Conservation (phyloP, 2,329 filamentous ascomycete genomes). For the Phoma sp. region DNA sequence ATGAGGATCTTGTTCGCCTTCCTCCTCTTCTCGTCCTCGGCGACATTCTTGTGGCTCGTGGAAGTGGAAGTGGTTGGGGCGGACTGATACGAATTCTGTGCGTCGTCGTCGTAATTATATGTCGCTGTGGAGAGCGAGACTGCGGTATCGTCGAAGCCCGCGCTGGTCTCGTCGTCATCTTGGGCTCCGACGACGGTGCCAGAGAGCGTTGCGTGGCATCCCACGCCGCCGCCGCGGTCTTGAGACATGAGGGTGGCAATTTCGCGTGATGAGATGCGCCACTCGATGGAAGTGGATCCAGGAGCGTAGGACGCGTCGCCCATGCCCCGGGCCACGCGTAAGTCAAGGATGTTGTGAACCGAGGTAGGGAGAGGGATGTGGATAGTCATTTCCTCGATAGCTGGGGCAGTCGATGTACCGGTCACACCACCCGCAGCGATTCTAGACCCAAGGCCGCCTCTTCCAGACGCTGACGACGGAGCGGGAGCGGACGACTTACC, state of each 20-base stretch:
- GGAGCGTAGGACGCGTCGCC: constrained; percentile 86
- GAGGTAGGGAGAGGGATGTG: constrained; percentile 79
- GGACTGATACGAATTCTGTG: constrained; percentile 38
- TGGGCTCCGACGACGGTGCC: constrained; percentile 76
- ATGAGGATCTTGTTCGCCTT: constrained; percentile 64
- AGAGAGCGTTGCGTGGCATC: constrained; percentile 74
- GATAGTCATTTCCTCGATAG: constrained; percentile 78
- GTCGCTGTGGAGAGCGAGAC: constrained; percentile 31
- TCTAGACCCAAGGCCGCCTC: constrained; percentile 24
- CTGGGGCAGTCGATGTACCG: constrained; percentile 48
- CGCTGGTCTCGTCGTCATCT: constrained; percentile 54
- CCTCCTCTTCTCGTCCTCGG: constrained; percentile 62
- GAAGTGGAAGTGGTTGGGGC: too few relatives aligned
- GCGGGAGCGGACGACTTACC: constrained; percentile 49
- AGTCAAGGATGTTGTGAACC: constrained; percentile 83
- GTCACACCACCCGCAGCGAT: background rate
- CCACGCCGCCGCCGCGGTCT: constrained; percentile 58
- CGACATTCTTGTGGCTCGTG: too few relatives aligned
- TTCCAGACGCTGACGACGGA: constrained; percentile 40
- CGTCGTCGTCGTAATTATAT: constrained; percentile 45
- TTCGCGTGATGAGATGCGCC: constrained; percentile 82
- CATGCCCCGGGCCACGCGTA: constrained; percentile 77
- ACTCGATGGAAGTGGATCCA: constrained; percentile 76
- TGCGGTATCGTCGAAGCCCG: constrained; percentile 44
- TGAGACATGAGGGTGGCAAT: constrained; percentile 57